These are phyloP conservation scores for Jatropha multifida DNA, from an alignment of 441 rosid genomes.

Conservation along the genomic window DNA sequence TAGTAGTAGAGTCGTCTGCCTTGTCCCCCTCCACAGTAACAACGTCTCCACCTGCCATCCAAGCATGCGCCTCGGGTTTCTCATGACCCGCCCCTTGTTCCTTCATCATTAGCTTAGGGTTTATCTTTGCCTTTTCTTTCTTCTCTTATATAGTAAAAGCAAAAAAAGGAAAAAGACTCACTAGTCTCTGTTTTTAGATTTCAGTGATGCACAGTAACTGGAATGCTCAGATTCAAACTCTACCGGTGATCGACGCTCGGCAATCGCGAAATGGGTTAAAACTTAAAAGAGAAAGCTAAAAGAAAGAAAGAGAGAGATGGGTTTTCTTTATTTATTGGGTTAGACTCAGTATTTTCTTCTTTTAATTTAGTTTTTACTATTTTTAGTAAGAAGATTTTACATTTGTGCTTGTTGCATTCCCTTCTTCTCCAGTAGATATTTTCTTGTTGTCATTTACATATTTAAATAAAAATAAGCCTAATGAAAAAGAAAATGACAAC, in stretches of 20 bases:
- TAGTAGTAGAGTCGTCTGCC: neutral
- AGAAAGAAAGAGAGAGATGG: slow-evolving; percentile 3
- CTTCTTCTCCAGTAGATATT: slow-evolving; percentile 7
- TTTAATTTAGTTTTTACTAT: slow-evolving; percentile 34
- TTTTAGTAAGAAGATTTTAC: slow-evolving; percentile 52
- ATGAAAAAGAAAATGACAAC: neutral
- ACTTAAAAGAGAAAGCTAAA: slow-evolving; percentile 34
- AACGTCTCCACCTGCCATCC: slow-evolving; percentile 53
- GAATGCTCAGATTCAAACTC: slow-evolving; percentile 53
- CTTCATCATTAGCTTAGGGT: slow-evolving; percentile 40
- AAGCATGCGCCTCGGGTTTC: slow-evolving; percentile 58
- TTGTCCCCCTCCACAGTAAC: slow-evolving; percentile 35
- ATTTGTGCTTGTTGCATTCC: slow-evolving; percentile 63
- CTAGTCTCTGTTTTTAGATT: slow-evolving; percentile 40
- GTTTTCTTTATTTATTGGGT: neutral
- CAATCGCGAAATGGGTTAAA: slow-evolving; percentile 54
- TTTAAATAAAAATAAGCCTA: neutral
- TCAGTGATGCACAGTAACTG: slow-evolving; percentile 53
- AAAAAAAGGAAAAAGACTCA: slow-evolving; percentile 22
- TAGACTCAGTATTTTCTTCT: too few species aligned
- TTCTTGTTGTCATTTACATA: slow-evolving; percentile 25
- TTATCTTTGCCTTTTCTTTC: neutral
- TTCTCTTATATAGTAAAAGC: slow-evolving; percentile 12
- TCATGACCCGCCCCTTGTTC: slow-evolving; percentile 39
- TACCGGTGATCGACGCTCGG: slow-evolving; percentile 69